phyloP scores from a whole-genome alignment of 2,329 filamentous ascomycete species.

The Knoxdaviesia proteae region DNA sequence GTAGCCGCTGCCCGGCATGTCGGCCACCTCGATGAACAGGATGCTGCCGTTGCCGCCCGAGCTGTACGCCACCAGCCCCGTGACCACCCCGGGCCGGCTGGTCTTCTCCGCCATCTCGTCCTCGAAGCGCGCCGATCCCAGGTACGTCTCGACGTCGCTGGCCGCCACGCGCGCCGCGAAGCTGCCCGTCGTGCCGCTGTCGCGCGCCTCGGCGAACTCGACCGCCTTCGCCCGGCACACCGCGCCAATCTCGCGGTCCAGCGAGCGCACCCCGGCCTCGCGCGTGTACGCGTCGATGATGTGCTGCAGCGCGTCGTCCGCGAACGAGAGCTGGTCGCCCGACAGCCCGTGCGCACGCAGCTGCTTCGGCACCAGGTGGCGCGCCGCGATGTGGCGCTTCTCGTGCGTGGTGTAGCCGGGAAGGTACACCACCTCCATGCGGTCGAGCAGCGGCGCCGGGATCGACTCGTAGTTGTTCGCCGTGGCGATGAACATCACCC shows the following conservation, averaged over 20 bases:
- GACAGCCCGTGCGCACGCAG: slow-evolving; percentile 73
- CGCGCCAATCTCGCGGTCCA: slow-evolving; percentile 86
- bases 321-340: slow-evolving; percentile 53
- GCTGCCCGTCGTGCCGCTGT: slow-evolving; percentile 41
- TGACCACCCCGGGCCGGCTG: slow-evolving; percentile 75
- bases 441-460: slow-evolving; percentile 76
- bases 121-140: slow-evolving; percentile 84
- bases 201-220: slow-evolving; percentile 77
- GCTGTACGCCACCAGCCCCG: slow-evolving; percentile 85
- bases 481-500: slow-evolving; percentile 92
- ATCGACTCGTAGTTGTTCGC: slow-evolving; percentile 92
- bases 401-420: slow-evolving; percentile 93
- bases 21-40: slow-evolving; percentile 92
- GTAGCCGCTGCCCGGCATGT: slow-evolving; percentile 82
- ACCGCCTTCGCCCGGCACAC: slow-evolving; percentile 93
- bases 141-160: slow-evolving; percentile 69
- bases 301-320: slow-evolving; percentile 73
- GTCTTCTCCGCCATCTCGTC: slow-evolving; percentile 77
- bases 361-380: slow-evolving; percentile 92
- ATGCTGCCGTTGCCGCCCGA: slow-evolving; percentile 87
- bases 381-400: slow-evolving; percentile 83
- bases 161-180: slow-evolving; percentile 59
- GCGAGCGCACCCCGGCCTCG: slow-evolving; percentile 84
- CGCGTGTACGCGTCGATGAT: slow-evolving; percentile 94
- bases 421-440: slow-evolving; percentile 89